Evolutionary conservation across 2,329 filamentous ascomycete species (phyloP).

Genomic region (Trichoderma semiorbis): DNA sequence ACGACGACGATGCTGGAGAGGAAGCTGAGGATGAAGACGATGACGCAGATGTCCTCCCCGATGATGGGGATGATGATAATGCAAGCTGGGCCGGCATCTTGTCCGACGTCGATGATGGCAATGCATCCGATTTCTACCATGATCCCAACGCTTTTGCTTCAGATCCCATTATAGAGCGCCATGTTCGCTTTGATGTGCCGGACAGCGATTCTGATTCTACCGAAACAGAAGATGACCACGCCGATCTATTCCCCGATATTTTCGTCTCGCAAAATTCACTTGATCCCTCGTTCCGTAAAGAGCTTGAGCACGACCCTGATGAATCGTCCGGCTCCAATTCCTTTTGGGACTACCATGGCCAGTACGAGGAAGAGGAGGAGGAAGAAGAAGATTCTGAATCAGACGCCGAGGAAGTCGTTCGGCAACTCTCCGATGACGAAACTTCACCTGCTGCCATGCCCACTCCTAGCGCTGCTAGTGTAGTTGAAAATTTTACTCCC

Average conservation of each 20-base stretch:
- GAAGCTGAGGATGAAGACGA: conserved; percentile 38
- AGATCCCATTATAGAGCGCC: conserved; percentile 49
- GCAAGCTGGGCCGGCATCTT: conserved; percentile 56
- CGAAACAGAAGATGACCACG: conserved; percentile 58
- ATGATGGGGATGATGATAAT: conserved; percentile 41
- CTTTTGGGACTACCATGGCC: conserved; percentile 61
- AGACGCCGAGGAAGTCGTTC: conserved; percentile 40
- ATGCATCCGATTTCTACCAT: conserved; percentile 41
- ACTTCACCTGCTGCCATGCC: conserved; percentile 44
- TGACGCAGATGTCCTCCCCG: conserved; percentile 33
- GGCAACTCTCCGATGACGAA: conserved; percentile 38
- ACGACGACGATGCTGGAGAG: conserved; percentile 35
- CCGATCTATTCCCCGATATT: conserved; percentile 71
- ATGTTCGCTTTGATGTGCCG: conserved; percentile 71
- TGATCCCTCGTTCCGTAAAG: conserved; percentile 67
- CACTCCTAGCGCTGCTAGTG: conserved; percentile 29
- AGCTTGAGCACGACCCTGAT: conserved; percentile 67
- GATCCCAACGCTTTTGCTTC: conserved; percentile 42
- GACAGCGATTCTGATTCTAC: conserved; percentile 65
- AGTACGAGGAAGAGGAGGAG: conserved; percentile 32
- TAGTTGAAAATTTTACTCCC: conserved; percentile 26
- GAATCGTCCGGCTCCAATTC: conserved; percentile 56
- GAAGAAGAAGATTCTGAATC: conserved; percentile 41
- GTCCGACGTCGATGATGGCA: conserved; percentile 44
- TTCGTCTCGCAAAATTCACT: conserved; percentile 73